A percentile compares a stretch with the other conserved stretches of the same genome.
Conservation (phyloP, 345 rosid species). For the Camelina hispida region DNA sequence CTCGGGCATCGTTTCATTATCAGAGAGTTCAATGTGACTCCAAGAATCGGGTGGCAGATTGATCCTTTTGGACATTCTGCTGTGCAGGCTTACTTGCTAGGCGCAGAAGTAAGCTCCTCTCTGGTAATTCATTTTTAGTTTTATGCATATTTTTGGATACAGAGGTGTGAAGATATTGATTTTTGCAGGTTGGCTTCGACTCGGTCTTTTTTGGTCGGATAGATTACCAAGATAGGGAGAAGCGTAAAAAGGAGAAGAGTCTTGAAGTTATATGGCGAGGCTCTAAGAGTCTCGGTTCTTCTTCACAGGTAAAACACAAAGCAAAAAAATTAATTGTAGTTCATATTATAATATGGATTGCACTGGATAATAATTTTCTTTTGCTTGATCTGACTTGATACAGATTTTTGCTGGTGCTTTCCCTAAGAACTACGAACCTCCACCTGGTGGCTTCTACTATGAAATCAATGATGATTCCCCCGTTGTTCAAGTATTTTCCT, state of each 20-base stretch:
- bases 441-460: conserved; percentile 91
- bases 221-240: conserved; percentile 91
- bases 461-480: conserved; percentile 84
- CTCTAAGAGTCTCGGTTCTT: conserved; percentile 87
- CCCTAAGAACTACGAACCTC: conserved; percentile 91
- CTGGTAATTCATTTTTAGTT: background rate
- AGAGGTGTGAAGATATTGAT: conserved; percentile 26
- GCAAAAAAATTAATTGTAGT: background rate
- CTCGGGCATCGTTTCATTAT: conserved; percentile 87
- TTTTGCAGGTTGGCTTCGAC: conserved; percentile 86
- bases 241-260: conserved; percentile 80
- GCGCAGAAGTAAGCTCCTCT: conserved; percentile 71
- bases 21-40: conserved; percentile 82
- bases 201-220: conserved; percentile 90
- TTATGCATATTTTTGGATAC: background rate
- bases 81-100: conserved; percentile 93
- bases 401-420: conserved; percentile 98
- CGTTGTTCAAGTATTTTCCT: conserved; percentile 71
- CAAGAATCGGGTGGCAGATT: conserved; percentile 99
- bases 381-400: conserved; percentile 31
- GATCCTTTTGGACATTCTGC: conserved; percentile 99
- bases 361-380: conserved; percentile 7
- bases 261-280: conserved; percentile 98
- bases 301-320: conserved; percentile 63
- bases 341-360: background rate